phyloP scores from a whole-genome alignment of 2,329 filamentous ascomycete genomes.

The Neopestalotiopsis rosae region DNA sequence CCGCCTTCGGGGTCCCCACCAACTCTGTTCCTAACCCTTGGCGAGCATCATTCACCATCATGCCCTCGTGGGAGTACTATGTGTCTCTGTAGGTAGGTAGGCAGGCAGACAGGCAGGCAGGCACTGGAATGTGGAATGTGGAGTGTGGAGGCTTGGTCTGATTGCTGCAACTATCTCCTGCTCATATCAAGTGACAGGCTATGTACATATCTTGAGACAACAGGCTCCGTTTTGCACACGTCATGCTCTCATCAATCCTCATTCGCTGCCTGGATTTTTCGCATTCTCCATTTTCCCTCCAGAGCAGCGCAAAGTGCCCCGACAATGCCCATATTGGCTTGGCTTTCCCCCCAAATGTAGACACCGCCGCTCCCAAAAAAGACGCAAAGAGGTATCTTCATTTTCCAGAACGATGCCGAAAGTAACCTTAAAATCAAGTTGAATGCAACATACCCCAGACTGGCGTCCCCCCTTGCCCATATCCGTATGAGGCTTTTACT shows the following conservation, averaged over 20 bases:
- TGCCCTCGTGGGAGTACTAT: neutral
- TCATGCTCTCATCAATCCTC: conserved; percentile 17
- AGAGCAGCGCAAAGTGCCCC: neutral
- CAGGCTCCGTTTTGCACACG: neutral
- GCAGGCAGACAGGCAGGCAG: no score
- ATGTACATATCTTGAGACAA: conserved; percentile 15
- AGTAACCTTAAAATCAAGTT: conserved; percentile 9
- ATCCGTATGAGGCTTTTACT: conserved; percentile 32
- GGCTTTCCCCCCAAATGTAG: neutral
- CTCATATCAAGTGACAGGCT: conserved; percentile 11
- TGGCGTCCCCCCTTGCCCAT: conserved; percentile 6
- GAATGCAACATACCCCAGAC: conserved; percentile 13
- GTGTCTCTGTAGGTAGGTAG: no score
- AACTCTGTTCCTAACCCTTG: conserved; percentile 1
- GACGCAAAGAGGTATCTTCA: conserved; percentile 7
- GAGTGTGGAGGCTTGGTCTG: neutral
- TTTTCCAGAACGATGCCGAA: conserved; percentile 14
- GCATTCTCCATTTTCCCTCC: conserved; percentile 7
- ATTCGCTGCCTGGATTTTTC: conserved; percentile 10
- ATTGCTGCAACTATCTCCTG: conserved; percentile 14
- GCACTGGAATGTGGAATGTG: neutral
- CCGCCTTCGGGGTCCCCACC: conserved; percentile 16
- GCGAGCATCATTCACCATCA: neutral
- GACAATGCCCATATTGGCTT: neutral
- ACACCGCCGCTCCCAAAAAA: neutral